A percentile compares a stretch with the other conserved stretches of the same genome.
Conservation (phyloP, 208 protist genomes). For the Phytomonas serpens region DNA sequence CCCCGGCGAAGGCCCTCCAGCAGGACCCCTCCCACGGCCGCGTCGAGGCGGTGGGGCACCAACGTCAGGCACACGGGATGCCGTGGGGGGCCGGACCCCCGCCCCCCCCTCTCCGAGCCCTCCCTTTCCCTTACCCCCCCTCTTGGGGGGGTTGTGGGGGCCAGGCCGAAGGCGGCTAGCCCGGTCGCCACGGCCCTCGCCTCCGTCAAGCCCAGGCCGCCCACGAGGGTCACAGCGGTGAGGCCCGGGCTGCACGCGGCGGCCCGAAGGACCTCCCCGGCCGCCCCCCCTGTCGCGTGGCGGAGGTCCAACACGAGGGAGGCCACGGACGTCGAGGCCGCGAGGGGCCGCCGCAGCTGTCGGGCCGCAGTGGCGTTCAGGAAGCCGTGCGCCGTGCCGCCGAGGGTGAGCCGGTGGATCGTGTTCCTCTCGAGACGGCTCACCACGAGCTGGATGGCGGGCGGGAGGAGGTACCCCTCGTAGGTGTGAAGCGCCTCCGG, state of each 20-base stretch:
- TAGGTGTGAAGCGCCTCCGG: neutral
- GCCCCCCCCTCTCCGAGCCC: too few species aligned
- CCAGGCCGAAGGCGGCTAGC: conserved; percentile 25
- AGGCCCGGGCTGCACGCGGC: conserved; percentile 32
- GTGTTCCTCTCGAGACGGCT: conserved; percentile 22
- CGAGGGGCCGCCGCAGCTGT: conserved; percentile 30
- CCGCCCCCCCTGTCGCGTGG: conserved; percentile 31
- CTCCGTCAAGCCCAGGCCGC: conserved; percentile 39
- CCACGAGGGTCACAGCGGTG: conserved; percentile 28
- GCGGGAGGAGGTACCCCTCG: conserved; percentile 9
- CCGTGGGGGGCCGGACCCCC: neutral
- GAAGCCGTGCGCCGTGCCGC: conserved; percentile 37
- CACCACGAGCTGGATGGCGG: conserved; percentile 15
- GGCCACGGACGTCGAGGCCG: conserved; percentile 26
- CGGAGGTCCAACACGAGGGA: conserved; percentile 39
- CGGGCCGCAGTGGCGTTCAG: conserved; percentile 32
- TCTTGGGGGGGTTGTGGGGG: too few species aligned
- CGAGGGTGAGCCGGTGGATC: conserved; percentile 30
- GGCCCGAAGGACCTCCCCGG: conserved; percentile 35
- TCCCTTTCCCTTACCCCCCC: neutral
- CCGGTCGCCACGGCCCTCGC: conserved; percentile 30
- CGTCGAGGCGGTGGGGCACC: conserved; percentile 17
- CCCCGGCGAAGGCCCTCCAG: conserved; percentile 18
- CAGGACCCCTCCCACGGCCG: conserved; percentile 15
- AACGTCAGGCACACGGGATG: conserved; percentile 18